phyloP scores from a whole-genome alignment of 345 rosid genomes.

The Aquilaria sinensis region DNA sequence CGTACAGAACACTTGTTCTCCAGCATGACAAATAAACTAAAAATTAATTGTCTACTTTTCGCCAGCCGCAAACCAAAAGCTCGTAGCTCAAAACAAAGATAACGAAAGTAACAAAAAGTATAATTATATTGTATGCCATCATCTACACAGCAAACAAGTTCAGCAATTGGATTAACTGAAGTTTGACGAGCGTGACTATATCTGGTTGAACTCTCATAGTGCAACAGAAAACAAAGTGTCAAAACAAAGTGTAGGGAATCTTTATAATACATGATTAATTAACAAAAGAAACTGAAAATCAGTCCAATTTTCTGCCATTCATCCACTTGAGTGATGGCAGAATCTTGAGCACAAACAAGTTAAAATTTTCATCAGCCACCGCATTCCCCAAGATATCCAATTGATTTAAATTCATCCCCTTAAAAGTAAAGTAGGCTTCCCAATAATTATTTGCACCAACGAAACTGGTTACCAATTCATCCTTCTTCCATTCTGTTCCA shows the following conservation, averaged over 20 bases:
- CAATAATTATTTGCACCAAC: slow-evolving; percentile 32
- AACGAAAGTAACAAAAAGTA: no score
- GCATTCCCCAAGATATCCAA: slow-evolving; percentile 60
- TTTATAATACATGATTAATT: no score
- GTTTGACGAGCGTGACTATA: no score
- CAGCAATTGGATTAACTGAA: no score
- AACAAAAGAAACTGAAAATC: not conserved
- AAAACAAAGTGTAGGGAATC: no score
- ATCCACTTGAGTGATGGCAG: slow-evolving; percentile 61
- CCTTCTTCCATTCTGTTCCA: slow-evolving; percentile 35
- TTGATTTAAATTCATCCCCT: slow-evolving; percentile 53
- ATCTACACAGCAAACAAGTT: no score
- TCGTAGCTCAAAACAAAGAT: no score
- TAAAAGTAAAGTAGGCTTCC: slow-evolving; percentile 63
- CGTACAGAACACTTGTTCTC: no score
- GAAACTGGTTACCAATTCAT: slow-evolving; percentile 21
- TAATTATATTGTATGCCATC: no score
- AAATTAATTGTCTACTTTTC: not conserved
- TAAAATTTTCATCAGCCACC: slow-evolving; percentile 53
- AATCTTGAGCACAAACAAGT: slow-evolving; percentile 43
- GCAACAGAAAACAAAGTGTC: not conserved
- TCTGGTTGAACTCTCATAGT: not conserved
- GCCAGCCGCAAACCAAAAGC: no score
- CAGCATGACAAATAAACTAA: not conserved
- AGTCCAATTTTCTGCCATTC: slow-evolving; percentile 38